A percentile compares a stretch with the other conserved stretches of the same genome.
These are phyloP conservation scores for Datisca glomerata DNA, from an alignment of 306 rosid species.

Conservation along the genomic window DNA sequence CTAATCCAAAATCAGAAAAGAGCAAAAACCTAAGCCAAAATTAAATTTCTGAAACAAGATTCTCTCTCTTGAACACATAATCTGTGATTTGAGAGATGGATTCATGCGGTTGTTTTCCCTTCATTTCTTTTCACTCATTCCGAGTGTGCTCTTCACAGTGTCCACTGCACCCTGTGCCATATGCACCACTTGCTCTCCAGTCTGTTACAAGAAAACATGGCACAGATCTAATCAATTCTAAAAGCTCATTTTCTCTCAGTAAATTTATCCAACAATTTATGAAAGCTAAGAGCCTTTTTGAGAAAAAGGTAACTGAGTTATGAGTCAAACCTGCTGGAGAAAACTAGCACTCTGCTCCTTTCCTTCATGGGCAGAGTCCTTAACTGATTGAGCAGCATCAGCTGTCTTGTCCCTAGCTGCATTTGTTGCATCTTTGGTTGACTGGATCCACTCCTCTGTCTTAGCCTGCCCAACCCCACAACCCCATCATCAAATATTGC, in stretches of 20 bases:
- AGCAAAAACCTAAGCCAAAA: too few species aligned
- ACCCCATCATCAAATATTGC: background rate
- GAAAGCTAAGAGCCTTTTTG: background rate
- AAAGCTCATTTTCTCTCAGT: background rate
- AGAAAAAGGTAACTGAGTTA: background rate
- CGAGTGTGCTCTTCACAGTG: constrained; percentile 39
- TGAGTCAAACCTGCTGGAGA: constrained; percentile 28
- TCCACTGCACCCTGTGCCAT: constrained; percentile 56
- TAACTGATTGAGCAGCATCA: constrained; percentile 20
- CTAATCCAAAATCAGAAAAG: too few species aligned
- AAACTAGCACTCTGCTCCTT: constrained; percentile 28
- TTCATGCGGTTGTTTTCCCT: too few species aligned
- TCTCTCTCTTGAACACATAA: too few species aligned
- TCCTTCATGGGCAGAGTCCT: constrained; percentile 11
- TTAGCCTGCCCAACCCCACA: constrained; percentile 13
- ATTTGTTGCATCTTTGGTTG: constrained; percentile 17
- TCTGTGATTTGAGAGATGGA: too few species aligned
- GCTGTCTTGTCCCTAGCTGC: constrained; percentile 21
- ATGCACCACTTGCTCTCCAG: constrained; percentile 35
- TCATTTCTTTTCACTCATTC: constrained; percentile 32
- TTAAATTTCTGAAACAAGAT: too few species aligned
- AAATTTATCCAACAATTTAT: background rate
- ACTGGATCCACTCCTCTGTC: constrained; percentile 15
- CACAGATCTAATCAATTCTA: too few species aligned
- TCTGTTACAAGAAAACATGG: constrained; percentile 25